Conservation (phyloP, 345 rosid genomes). For the Hirschfeldia incana region DNA sequence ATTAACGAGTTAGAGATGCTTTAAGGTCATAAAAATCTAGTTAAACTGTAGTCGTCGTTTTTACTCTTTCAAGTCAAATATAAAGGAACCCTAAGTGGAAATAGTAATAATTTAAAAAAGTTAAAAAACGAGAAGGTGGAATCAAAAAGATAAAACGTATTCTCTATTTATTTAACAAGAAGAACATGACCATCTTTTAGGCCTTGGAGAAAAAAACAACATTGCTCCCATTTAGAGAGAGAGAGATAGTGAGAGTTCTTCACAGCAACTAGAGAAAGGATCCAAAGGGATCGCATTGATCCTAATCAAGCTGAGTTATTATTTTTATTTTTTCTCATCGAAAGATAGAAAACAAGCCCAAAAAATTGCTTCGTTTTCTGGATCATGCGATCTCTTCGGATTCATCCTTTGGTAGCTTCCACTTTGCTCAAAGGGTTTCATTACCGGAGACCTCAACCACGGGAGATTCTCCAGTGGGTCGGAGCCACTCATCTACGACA, state of each 20-base stretch:
- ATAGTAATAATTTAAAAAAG: constrained; percentile 2
- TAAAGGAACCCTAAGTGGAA: constrained; percentile 21
- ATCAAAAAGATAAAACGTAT: background rate
- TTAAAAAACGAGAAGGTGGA: constrained; percentile 21
- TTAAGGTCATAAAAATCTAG: no score
- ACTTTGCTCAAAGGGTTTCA: constrained; percentile 7
- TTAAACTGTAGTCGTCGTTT: background rate
- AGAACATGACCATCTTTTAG: constrained; percentile 51
- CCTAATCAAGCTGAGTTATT: constrained; percentile 41
- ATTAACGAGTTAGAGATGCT: no score
- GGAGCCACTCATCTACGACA: constrained; percentile 9
- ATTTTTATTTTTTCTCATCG: background rate
- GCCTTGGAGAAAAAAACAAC: constrained; percentile 38
- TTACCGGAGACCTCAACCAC: constrained; percentile 2
- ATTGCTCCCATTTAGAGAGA: constrained; percentile 41
- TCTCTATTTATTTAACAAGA: constrained; percentile 29
- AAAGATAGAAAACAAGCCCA: background rate
- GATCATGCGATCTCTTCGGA: constrained; percentile 98
- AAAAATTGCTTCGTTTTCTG: constrained; percentile 33
- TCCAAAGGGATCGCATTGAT: constrained; percentile 99
- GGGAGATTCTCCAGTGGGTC: constrained; percentile 9
- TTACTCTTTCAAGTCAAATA: constrained; percentile 35
- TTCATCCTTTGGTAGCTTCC: constrained; percentile 74
- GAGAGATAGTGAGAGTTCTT: constrained; percentile 25
- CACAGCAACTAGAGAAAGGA: constrained; percentile 67